phyloP scores from a whole-genome alignment of 2,329 filamentous ascomycete species.

The Cryphonectria nitschkei region DNA sequence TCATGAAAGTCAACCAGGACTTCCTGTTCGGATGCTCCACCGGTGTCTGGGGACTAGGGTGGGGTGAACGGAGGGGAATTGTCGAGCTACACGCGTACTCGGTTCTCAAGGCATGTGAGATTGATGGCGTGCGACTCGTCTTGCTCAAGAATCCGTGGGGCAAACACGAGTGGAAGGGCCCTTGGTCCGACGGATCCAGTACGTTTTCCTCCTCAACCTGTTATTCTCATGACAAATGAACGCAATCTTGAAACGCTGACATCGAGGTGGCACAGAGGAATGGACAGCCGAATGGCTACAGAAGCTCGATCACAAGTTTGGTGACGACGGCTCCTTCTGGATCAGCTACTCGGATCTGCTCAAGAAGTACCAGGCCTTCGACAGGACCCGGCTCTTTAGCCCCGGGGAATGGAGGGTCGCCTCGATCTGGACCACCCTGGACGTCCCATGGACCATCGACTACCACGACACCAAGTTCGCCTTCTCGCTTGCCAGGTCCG shows the following conservation, averaged over 20 bases:
- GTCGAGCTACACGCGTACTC: constrained; percentile 63
- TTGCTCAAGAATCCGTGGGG: constrained; percentile 61
- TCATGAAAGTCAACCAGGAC: constrained; percentile 78
- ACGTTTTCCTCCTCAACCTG: constrained; percentile 33
- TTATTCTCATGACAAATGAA: too few species aligned
- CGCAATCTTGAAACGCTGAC: neutral
- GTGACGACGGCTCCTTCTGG: constrained; percentile 67
- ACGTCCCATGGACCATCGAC: constrained; percentile 64
- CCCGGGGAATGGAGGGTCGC: constrained; percentile 58
- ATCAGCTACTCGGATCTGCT: constrained; percentile 66
- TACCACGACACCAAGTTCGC: constrained; percentile 65
- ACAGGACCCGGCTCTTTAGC: constrained; percentile 66
- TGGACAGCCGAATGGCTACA: constrained; percentile 62
- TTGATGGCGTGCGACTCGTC: constrained; percentile 56
- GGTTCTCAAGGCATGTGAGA: constrained; percentile 59
- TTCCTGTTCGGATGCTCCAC: constrained; percentile 76
- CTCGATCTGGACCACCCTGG: constrained; percentile 64
- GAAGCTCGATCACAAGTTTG: constrained; percentile 62
- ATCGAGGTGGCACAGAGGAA: constrained; percentile 45
- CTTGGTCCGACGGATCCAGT: constrained; percentile 47
- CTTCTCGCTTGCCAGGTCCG: constrained; percentile 58
- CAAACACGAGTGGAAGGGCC: constrained; percentile 63
- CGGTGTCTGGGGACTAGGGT: constrained; percentile 65
- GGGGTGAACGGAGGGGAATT: constrained; percentile 63
- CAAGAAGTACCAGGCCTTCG: constrained; percentile 64